Evolutionary conservation across 2,329 filamentous ascomycete species (phyloP), one percentile per base, ranked within the genome.

Genomic region (Colletotrichum endophyticum): DNA sequence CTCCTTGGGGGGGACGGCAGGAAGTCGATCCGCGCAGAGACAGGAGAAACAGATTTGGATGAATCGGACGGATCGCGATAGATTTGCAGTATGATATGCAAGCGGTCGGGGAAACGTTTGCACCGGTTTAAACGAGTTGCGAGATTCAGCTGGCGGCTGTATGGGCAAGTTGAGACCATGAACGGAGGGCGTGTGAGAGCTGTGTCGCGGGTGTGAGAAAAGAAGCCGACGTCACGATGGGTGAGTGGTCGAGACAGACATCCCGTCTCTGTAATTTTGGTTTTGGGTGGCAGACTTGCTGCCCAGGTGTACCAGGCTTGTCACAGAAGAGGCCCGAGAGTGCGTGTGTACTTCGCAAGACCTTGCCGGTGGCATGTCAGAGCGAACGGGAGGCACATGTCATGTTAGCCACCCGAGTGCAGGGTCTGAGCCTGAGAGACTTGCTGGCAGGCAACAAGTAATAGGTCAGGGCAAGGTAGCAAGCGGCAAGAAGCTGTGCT

Each of bases 241-340:
- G 15, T 15, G 44, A 34, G 22, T 64, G 66, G 64, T 44, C 28
- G 39, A 28, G 16, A 57, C 57, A 56, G 15, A 36, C 39, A 44
- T 76, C 64, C 70, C 70, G 69, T 70, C 25, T 75, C 15, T 70
- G 34, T n/a, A 27, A 8, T 13, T 44, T 34, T 69, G 70, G 25
- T 69, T 64, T 39, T 53, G 44, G 25, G 64, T 49, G 66, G 28
- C 57, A 61, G 44, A 25, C 27, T 39, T 25, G 39, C 70, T 74
- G 59, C 30, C 59, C 49, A 53, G 64, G 59, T 76, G 70, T 49
- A 74, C 74, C 66, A 69, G 66, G 66, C 28, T 70, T 76, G 74
- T 76, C 74, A 74, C 25, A 70, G 36, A 53, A 61, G 74, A 74
- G 70, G 64, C 32, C 74, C 49, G 66, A 70, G 74, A 27, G 56